Evolutionary conservation across 805 yeast species (phyloP), one percentile per base, ranked within the genome.

Genomic region (Zygosaccharomyces lentus): DNA sequence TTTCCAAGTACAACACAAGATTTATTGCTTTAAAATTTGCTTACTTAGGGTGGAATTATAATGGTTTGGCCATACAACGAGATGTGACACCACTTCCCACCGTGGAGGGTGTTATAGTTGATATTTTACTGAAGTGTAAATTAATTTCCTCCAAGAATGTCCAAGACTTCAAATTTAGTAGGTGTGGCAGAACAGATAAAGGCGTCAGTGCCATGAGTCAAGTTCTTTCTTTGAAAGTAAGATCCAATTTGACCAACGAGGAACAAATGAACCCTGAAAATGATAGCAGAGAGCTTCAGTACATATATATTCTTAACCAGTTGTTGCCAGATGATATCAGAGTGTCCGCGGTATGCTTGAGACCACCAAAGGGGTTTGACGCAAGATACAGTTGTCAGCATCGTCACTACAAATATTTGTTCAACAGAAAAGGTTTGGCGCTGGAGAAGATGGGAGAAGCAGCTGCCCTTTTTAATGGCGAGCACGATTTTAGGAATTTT

Each of bases 201-300:
- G 98, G 97, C n/a, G 98, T 91, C 10, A 87, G 96, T 69, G 99
- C 99, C 0, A 78, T 93, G 83, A 86, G 87, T 53, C 99, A 93
- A 65, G 98, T 93, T 2, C 83, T 93, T 4, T 82, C 96, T 0
- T 67, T 93, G 31, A 67, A 72, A 12, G 82, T 91, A 23, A 73
- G 99, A 53, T 87, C 96, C 0, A 70, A 72, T 17, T 66, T 93
- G 34, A 59, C 78, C 0, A 55, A 57, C 1, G 90, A 83, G 37
- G 86, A 87, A 41, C 89, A 88, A 51, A 15, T 38, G 9, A 74
- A 78, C 46, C 72, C 79, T 0, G 64, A 45, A 0, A 76, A 75
- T 56, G 97, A 93, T 61, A 45, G 26, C 1, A 72, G 69, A 49
- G 99, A 91, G 61, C 65, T 90, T 2, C 86, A 88, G 47, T 93